These are phyloP conservation scores for Euphrasia confusa DNA, from an alignment of 257 asterid genomes.

Conservation along the genomic window DNA sequence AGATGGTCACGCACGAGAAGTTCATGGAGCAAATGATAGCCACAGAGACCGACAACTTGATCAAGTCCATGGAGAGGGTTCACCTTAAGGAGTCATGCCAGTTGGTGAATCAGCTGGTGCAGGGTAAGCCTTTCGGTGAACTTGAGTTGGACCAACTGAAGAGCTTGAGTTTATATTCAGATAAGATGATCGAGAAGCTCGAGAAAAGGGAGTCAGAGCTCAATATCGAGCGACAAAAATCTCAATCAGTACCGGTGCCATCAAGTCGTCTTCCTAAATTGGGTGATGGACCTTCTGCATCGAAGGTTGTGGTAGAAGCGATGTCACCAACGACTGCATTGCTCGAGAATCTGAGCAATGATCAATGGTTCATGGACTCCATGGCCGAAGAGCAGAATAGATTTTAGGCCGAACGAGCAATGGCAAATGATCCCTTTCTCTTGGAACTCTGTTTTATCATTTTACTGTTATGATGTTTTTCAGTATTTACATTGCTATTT, in stretches of 20 bases:
- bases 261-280: no score
- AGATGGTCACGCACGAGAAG: not conserved
- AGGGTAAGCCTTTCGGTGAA: not conserved
- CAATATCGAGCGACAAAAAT: not conserved
- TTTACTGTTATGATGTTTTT: no score
- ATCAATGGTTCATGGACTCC: not conserved
- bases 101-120: not conserved
- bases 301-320: not conserved
- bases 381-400: not conserved
- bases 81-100: not conserved
- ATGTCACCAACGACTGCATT: not conserved
- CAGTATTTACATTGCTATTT: no score
- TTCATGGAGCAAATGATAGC: not conserved
- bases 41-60: not conserved
- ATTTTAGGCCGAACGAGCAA: no score
- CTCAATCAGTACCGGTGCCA: not conserved
- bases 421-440: no score
- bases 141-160: conserved; percentile 2
- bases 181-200: not conserved
- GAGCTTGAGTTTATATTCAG: not conserved
- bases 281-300: no score
- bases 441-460: no score
- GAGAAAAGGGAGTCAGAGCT: not conserved
- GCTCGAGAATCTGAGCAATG: conserved; percentile 1
- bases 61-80: not conserved